Base-by-base conservation (phyloP, 352 stramenopile species). In the Phytopythium litorale region DNA sequence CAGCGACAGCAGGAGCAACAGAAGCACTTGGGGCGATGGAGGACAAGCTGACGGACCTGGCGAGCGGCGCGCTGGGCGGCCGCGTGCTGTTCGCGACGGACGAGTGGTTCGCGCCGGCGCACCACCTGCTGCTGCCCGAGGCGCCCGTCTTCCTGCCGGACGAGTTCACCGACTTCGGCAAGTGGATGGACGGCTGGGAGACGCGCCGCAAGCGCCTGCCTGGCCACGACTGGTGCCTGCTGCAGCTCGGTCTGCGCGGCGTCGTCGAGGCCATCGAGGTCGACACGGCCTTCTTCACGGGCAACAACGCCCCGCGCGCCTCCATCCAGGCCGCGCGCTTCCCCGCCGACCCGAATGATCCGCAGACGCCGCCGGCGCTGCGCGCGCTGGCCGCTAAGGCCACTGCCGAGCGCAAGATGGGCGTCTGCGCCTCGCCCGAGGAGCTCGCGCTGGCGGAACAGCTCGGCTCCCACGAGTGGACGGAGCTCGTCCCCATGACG, bases 111-210 rank as follows among this genome's bases (percentile, higher is more conserved):
- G 95, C 92, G 2, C 67, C 79, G 7, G 89, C 92, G 7, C 85
- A 96, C 62, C 88, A 83, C 55, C 57, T 98, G 52, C 73, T 98
- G 19, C 72, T 79, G 40, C 76, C 85, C 0, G 65, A 83, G 35
- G 54, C 72, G 35, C 91, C 94, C 0, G 70, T 92, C n/a, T 98
- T 98, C 71, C 86, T 96, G 56, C 68, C 84, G 0, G 84, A 98
- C 67, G 81, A 92, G 38, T 99, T 94, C 78, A 98, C 92, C 45
- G 73, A 78, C 56, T 97, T 93, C 58, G 91, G 93, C 62, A 98
- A 98, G 71, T 97, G 96, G 71, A 98, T 98, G 94, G 93, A 98
- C 74, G 93, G 94, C 18, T 98, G 94, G 94, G 96, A 98, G 72
- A 97, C 93, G 28, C 92, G 93, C 0, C 80, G 94, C 63, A 97